Conservation (phyloP, 768 basidiomycete genomes). For the Asterophora parasitica region DNA sequence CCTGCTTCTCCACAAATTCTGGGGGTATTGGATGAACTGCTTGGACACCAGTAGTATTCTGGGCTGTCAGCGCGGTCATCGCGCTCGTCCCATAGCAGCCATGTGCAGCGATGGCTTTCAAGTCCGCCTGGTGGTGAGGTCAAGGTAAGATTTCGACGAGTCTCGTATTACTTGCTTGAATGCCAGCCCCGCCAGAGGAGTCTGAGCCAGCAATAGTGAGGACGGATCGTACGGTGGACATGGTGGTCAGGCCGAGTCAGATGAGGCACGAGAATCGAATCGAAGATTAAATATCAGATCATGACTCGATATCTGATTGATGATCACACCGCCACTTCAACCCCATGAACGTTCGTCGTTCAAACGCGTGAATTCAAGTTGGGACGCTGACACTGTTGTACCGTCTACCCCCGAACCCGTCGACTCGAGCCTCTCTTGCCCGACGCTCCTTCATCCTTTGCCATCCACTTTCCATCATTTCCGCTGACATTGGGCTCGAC, state of each 20-base stretch:
- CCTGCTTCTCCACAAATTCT: conserved; percentile 73
- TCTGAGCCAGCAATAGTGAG: conserved; percentile 82
- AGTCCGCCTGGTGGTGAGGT: conserved; percentile 57
- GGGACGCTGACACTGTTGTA: too few species aligned
- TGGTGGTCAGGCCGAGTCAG: not conserved
- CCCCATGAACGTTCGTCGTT: too few species aligned
- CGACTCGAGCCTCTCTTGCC: too few species aligned
- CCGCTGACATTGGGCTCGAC: too few species aligned
- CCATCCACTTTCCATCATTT: too few species aligned
- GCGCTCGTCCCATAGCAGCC: conserved; percentile 78
- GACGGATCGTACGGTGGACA: conserved; percentile 25
- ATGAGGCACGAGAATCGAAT: not conserved
- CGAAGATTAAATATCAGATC: too few species aligned
- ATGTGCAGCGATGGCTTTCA: conserved; percentile 78
- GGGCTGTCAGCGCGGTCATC: conserved; percentile 83
- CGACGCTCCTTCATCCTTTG: too few species aligned
- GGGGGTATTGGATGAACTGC: conserved; percentile 65
- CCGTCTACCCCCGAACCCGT: too few species aligned
- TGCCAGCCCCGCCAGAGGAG: conserved; percentile 82
- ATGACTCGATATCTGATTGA: too few species aligned
- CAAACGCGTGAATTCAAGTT: too few species aligned
- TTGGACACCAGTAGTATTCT: conserved; percentile 84
- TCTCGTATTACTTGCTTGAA: conserved; percentile 51
- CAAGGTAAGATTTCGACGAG: not conserved
- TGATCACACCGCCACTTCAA: not conserved